Percentiles rank a stretch among this genome's conserved stretches.
Conservation (phyloP, 805 yeast species). For the Wickerhamomyces strasburgensis region DNA sequence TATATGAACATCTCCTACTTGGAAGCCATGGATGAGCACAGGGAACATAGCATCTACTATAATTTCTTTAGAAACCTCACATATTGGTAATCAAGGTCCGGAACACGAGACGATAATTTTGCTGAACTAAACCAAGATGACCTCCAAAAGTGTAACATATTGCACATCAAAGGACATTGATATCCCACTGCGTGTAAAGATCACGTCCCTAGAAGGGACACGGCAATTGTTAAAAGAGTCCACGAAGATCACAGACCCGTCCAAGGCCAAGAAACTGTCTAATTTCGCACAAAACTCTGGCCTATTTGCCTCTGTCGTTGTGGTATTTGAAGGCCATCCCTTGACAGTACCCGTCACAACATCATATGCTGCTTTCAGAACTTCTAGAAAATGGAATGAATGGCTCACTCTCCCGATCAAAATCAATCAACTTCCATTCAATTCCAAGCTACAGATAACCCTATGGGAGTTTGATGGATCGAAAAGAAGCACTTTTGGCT, state of each 20-base stretch:
- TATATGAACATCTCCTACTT: no score
- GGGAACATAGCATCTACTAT: no score
- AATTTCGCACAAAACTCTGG: conserved; percentile 32
- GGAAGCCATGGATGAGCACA: no score
- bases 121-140: conserved; percentile 9
- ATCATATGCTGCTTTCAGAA: conserved; percentile 42
- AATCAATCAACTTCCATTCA: conserved; percentile 64
- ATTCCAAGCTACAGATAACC: conserved; percentile 53
- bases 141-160: conserved; percentile 42
- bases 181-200: conserved; percentile 42
- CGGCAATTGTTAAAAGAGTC: conserved; percentile 38
- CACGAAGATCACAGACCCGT: conserved; percentile 43
- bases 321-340: conserved; percentile 40
- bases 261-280: conserved; percentile 36
- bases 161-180: conserved; percentile 53
- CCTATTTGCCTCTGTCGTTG: conserved; percentile 41
- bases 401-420: conserved; percentile 71
- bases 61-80: not conserved
- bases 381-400: conserved; percentile 56
- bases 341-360: conserved; percentile 46
- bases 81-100: not conserved
- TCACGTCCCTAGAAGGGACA: conserved; percentile 43
- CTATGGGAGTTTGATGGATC: conserved; percentile 67
- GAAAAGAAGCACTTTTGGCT: conserved; percentile 49
- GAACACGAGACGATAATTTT: not conserved